Evolutionary conservation across 208 protist species (phyloP).

Genomic region (Plasmodiophora brassicae): DNA sequence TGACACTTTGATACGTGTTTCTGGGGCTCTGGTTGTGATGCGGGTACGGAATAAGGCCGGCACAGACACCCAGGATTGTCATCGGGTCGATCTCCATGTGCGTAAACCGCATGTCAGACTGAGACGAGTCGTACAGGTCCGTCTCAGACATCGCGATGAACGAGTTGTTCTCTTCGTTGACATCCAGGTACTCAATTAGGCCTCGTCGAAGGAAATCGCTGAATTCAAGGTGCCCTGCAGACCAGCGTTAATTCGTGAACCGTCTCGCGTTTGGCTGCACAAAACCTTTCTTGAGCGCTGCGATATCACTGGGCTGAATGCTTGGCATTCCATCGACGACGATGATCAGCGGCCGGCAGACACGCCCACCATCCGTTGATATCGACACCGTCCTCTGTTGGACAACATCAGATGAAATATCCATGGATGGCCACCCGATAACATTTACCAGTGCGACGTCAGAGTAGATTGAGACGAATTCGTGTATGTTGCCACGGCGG

Average conservation of each 20-base stretch:
- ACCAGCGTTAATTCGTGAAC: background rate
- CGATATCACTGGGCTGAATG: background rate
- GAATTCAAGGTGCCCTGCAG: slow-evolving; percentile 51
- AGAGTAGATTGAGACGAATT: slow-evolving; percentile 73
- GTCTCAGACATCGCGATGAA: slow-evolving; percentile 77
- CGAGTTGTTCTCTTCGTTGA: slow-evolving; percentile 97
- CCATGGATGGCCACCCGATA: background rate
- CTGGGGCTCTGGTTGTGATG: slow-evolving; percentile 99
- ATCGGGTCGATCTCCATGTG: slow-evolving; percentile 85
- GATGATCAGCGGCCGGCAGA: slow-evolving; percentile 88
- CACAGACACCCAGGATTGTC: slow-evolving; percentile 71
- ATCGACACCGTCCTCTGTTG: slow-evolving; percentile 72
- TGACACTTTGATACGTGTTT: slow-evolving; percentile 99
- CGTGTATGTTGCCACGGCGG: slow-evolving; percentile 62
- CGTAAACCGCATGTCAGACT: too few relatives aligned
- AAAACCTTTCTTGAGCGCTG: background rate
- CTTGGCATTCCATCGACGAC: slow-evolving; percentile 66
- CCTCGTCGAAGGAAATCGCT: slow-evolving; percentile 79
- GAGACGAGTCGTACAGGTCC: background rate
- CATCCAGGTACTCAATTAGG: slow-evolving; percentile 97
- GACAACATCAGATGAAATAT: background rate
- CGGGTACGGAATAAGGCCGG: slow-evolving; percentile 87
- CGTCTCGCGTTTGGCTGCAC: background rate
- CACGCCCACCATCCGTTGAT: slow-evolving; percentile 77
- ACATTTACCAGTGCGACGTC: slow-evolving; percentile 46